Conservation (phyloP, 176 grass and related monocot species). For the Pharus latifolius region DNA sequence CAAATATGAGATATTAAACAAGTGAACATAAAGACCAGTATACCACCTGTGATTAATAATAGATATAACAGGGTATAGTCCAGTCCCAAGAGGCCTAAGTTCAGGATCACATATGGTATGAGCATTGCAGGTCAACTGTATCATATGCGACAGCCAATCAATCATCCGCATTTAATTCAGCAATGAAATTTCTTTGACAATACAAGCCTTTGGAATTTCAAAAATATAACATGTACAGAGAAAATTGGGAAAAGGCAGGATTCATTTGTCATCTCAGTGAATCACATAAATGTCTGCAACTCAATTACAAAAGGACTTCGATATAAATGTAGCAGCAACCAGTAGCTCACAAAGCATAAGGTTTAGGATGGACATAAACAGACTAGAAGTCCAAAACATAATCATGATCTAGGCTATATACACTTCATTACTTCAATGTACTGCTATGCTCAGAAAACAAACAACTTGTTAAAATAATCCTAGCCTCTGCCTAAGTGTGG, state of each 20-base stretch:
- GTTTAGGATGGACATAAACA: not conserved
- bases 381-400: not conserved
- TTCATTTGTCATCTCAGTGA: not conserved
- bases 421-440: not conserved
- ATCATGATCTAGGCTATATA: slow-evolving; percentile 3
- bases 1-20: slow-evolving; percentile 10
- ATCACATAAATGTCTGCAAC: not conserved
- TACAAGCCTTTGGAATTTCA: not conserved
- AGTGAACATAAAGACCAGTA: slow-evolving; percentile 9
- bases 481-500: not conserved
- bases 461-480: not conserved
- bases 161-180: slow-evolving; percentile 2
- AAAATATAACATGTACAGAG: not conserved
- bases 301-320: not conserved
- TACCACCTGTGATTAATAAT: slow-evolving; percentile 92
- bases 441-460: not conserved
- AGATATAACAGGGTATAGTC: slow-evolving; percentile 86
- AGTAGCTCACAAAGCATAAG: not conserved
- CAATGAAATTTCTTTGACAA: not conserved
- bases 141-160: slow-evolving; percentile 18
- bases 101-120: slow-evolving; percentile 92
- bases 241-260: not conserved
- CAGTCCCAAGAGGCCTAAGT: slow-evolving; percentile 81
- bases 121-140: slow-evolving; percentile 86
- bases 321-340: not conserved